Conservation (phyloP, 2,329 filamentous ascomycete genomes). For the Calonectria fujianensis region DNA sequence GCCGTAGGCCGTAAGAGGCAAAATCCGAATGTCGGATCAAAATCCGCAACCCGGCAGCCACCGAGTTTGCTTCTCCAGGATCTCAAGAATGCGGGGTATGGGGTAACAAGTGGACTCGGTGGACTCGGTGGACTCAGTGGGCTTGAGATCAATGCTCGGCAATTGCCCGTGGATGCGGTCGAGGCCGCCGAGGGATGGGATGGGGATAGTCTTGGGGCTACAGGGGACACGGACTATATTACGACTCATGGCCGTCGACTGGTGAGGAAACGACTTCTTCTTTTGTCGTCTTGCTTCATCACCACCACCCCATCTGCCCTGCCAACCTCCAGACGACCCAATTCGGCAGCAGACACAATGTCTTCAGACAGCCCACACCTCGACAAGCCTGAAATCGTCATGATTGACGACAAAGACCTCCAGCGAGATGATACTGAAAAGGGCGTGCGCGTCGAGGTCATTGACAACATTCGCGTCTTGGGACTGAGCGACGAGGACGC, state of each 20-base stretch:
- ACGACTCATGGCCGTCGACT: slow-evolving; percentile 23
- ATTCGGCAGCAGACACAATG: slow-evolving; percentile 23
- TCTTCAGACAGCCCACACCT: slow-evolving; percentile 8
- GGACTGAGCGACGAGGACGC: slow-evolving; percentile 55
- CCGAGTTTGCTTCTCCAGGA: slow-evolving; percentile 5
- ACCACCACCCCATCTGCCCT: not conserved
- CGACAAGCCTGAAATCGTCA: slow-evolving; percentile 52
- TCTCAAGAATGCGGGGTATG: slow-evolving; percentile 31
- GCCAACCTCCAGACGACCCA: not conserved
- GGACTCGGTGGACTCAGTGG: too few species aligned
- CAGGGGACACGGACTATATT: slow-evolving; percentile 23
- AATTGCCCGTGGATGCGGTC: not conserved
- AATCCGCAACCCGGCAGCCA: slow-evolving; percentile 20
- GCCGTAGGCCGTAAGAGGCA: not conserved
- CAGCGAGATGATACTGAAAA: slow-evolving; percentile 42
- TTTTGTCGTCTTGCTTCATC: not conserved
- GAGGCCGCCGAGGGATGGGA: not conserved
- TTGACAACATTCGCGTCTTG: slow-evolving; percentile 57
- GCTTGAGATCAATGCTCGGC: slow-evolving; percentile 22
- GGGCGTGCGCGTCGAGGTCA: slow-evolving; percentile 45
- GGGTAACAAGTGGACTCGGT: slow-evolving; percentile 6
- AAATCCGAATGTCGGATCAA: slow-evolving; percentile 25
- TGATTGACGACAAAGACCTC: slow-evolving; percentile 47
- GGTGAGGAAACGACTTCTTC: not conserved
- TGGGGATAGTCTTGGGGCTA: not conserved